Base-by-base conservation (phyloP, 768 basidiomycete genomes). In the Chiua virens region DNA sequence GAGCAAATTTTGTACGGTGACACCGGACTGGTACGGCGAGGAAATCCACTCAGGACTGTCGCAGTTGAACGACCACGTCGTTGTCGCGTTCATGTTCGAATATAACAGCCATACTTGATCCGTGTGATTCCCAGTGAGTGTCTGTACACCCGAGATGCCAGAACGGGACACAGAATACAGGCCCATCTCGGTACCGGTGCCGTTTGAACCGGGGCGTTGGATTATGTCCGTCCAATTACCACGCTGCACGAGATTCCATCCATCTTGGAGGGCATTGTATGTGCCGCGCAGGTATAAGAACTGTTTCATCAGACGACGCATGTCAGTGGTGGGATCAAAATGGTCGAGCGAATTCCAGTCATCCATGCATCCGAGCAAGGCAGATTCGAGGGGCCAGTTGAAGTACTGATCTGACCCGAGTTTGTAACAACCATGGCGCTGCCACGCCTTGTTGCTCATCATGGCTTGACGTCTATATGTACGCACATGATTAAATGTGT, bases 331-430 rank as follows among this genome's bases (percentile, higher is more conserved):
- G 23, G 92, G 92, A 68, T 97, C 94, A 66, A 96, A 96, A 67
- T 97, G 94, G 61, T 97, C 94, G 28, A 95, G 82, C 3, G 89
- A 81, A 67, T 96, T 95, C 91, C 89, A 94, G 59, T 89, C 85
- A 63, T 96, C 92, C 41, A 86, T 61, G 66, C 94, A 97, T 41
- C 92, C 94, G 17, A 92, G 73, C 28, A 92, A 65, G 3, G 89
- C 72, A 59, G 82, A 83, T 48, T 88, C 86, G 57, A 95, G 76
- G 2, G 89, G 88, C 82, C 95, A 89, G 71, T 96, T 93, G 78
- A 88, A 97, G 73, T 94, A 97, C 64, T 96, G 94, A 53, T 81
- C 77, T 8, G 94, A 96, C 11, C 94, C 94, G 30, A 96, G 82
- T 40, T 76, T 78, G 67, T 97, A 97, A 69, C 94, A 97, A 6